Conservation (phyloP, 345 rosid species). For the Populus pruinosa region DNA sequence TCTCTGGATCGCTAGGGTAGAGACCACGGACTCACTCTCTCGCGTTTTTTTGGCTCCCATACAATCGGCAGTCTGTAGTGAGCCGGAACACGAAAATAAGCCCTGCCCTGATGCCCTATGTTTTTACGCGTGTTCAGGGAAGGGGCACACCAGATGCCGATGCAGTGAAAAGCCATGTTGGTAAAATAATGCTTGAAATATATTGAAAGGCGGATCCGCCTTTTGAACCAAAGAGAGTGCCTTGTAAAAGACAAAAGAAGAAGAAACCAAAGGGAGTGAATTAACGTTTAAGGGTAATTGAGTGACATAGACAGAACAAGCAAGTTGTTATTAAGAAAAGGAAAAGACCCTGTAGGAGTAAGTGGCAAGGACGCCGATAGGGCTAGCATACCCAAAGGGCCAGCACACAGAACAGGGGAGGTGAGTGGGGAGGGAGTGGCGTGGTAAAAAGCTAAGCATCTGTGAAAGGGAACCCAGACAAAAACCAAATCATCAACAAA, state of each 20-base stretch:
- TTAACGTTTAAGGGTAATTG: neutral
- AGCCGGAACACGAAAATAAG: neutral
- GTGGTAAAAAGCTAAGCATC: conserved; percentile 10
- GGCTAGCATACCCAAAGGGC: neutral
- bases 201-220: neutral
- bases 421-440: conserved; percentile 28
- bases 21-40: neutral
- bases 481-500: neutral
- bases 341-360: neutral
- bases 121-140: no score
- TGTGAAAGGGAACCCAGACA: conserved; percentile 12
- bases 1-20: neutral
- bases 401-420: neutral
- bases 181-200: no score
- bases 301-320: neutral
- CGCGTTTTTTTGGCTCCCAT: neutral
- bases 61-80: neutral
- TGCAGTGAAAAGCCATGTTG: neutral
- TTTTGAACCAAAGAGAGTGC: neutral
- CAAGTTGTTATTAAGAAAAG: conserved; percentile 1
- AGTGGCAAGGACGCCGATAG: neutral
- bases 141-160: neutral
- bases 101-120: neutral
- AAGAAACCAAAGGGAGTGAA: neutral
- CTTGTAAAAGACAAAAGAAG: neutral